phyloP scores from a whole-genome alignment of 2,329 filamentous ascomycete genomes.

The Beauveria australis region DNA sequence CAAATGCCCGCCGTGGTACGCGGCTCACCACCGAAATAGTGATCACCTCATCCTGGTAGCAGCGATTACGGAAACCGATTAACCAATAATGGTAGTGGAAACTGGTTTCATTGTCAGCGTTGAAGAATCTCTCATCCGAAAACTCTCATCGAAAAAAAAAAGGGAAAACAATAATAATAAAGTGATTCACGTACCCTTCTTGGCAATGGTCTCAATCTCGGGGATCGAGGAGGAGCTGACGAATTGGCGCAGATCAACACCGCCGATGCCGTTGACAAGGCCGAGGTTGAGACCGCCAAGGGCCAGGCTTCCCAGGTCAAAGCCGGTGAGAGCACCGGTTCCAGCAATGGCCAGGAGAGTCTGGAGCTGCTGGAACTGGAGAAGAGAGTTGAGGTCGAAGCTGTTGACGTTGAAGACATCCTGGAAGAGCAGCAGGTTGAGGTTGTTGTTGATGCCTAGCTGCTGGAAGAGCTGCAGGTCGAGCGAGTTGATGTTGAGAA shows the following conservation, averaged over 20 bases:
- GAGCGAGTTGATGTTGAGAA: slow-evolving; percentile 38
- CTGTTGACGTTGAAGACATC: slow-evolving; percentile 30
- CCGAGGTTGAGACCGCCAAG: slow-evolving; percentile 23
- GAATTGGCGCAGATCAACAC: slow-evolving; percentile 23
- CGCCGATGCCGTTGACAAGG: slow-evolving; percentile 20
- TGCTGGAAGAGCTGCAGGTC: slow-evolving; percentile 34
- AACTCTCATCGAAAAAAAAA: too few species aligned
- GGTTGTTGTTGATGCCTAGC: slow-evolving; percentile 33
- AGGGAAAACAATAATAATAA: too few species aligned
- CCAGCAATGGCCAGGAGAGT: slow-evolving; percentile 26
- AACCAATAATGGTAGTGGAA: slow-evolving; percentile 8
- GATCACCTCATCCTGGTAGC: neutral
- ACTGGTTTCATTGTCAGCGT: neutral
- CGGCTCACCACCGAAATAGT: neutral
- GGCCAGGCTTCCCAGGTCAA: slow-evolving; percentile 21
- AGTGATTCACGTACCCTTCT: slow-evolving; percentile 15
- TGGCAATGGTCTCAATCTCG: slow-evolving; percentile 22
- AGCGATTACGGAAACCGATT: neutral
- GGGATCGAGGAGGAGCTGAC: slow-evolving; percentile 20
- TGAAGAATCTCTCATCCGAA: neutral
- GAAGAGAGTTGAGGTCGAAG: slow-evolving; percentile 32
- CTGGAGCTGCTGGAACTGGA: slow-evolving; percentile 34
- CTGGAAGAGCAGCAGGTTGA: slow-evolving; percentile 36
- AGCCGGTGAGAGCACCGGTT: slow-evolving; percentile 22
- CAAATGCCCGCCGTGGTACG: neutral